A percentile compares a stretch with the other conserved stretches of the same genome.
Evolutionary conservation across 768 basidiomycete genomes (phyloP).

Genomic region (Pleurotus tuber-regium): DNA sequence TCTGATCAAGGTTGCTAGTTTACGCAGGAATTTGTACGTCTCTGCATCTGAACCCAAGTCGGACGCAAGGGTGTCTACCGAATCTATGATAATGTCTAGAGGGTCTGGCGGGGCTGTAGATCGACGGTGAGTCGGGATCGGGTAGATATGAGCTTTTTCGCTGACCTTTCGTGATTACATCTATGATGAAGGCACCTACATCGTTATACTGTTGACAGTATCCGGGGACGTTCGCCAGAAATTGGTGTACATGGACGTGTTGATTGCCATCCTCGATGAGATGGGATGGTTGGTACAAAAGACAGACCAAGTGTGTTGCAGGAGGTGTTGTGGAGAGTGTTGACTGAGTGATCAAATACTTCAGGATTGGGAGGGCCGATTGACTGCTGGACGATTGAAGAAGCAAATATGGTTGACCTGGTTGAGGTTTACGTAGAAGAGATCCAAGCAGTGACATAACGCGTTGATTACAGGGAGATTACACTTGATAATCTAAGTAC

Average conservation of each 20-base stretch:
- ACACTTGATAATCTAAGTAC: too few species aligned
- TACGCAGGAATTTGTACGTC: constrained; percentile 49
- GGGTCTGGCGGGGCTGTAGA: constrained; percentile 40
- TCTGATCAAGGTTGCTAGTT: constrained; percentile 42
- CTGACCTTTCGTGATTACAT: constrained; percentile 39
- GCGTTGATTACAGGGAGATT: too few species aligned
- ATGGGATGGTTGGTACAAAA: constrained; percentile 52
- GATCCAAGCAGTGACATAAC: constrained; percentile 2
- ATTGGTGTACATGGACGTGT: constrained; percentile 45
- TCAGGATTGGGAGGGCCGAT: constrained; percentile 46
- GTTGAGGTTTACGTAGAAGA: constrained; percentile 6
- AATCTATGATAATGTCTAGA: constrained; percentile 70
- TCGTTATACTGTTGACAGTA: constrained; percentile 40
- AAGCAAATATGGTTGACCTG: constrained; percentile 3
- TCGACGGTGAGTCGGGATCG: constrained; percentile 9
- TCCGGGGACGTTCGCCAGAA: constrained; percentile 47
- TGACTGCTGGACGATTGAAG: constrained; percentile 15
- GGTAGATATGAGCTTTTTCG: constrained; percentile 1
- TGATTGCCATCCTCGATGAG: constrained; percentile 25
- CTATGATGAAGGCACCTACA: constrained; percentile 35
- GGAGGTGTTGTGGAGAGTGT: constrained; percentile 27
- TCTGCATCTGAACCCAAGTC: constrained; percentile 56
- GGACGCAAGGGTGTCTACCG: constrained; percentile 59
- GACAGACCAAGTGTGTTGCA: constrained; percentile 57
- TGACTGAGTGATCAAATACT: constrained; percentile 35